Base-by-base conservation (phyloP, 495 filamentous ascomycete genomes). In the Recurvomyces mirabilis region DNA sequence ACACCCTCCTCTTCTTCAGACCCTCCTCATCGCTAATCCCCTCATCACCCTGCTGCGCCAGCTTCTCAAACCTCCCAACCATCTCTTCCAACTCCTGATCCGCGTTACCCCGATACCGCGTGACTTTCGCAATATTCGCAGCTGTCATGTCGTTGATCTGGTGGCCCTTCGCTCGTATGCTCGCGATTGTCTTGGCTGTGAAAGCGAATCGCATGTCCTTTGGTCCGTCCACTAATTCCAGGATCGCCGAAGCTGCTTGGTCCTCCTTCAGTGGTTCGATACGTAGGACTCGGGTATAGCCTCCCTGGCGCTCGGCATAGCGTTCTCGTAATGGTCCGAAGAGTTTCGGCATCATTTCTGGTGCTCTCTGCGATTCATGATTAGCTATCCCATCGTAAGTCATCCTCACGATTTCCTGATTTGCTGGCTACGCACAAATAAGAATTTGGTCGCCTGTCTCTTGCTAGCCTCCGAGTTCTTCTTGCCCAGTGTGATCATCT, bases 201-300 rank as follows among this genome's bases (percentile, higher is more conserved):
- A 95, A 77, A 41, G 82, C 81, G 66, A 98, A 96, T 1, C 88
- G 81, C 73, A 94, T 85, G 65, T 98, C 91, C 63, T 79, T 83
- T 13, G 87, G 89, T 31, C 89, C 89, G 60, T 98, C 91, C 33
- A 96, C 87, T 11, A 98, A 73, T 64, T 96, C 91, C n/a, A 98
- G 75, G 53, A 98, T 93, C 0, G 91, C 91, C 17, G 77, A 82
- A 25, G 78, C 71, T 3, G 84, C 89, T 66, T 93, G 84, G 59
- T 94, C 87, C 49, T 74, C 74, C 43, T 73, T 72, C 4, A 63
- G 30, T 22, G 78, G 76, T 62, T 94, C 88, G 43, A 91, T 82
- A 38, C 85, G 82, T 6, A 94, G 76, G 3, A 98, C 84, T 14
- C 91, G 83, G 13, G 91, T 98, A 69, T 95, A 98, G 9, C 91